phyloP scores from a whole-genome alignment of 2,329 filamentous ascomycete species.

The Aspergillus ibericus region DNA sequence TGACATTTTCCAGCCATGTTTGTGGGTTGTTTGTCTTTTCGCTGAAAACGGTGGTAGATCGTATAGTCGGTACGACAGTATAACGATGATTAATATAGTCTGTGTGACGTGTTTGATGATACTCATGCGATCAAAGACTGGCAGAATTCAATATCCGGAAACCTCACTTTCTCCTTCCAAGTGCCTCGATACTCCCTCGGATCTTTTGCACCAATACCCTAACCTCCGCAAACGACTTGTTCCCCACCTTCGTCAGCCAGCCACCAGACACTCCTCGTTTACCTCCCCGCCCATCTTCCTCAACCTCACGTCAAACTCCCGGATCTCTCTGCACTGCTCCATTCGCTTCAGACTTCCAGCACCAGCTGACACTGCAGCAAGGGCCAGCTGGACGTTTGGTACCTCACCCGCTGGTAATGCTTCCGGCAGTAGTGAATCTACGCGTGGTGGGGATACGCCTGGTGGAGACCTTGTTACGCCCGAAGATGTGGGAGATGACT shows the following conservation, averaged over 20 bases:
- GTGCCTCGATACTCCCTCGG: conserved; percentile 20
- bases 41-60: background rate
- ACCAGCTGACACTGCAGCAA: conserved; percentile 65
- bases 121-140: conserved; percentile 24
- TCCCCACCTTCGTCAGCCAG: conserved; percentile 26
- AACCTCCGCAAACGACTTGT: conserved; percentile 33
- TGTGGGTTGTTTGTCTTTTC: background rate
- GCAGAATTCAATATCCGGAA: conserved; percentile 45
- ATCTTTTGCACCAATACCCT: conserved; percentile 28
- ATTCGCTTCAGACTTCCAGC: conserved; percentile 62
- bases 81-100: background rate
- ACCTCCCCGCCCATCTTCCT: conserved; percentile 32
- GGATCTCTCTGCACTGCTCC: conserved; percentile 61
- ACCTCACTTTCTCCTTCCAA: conserved; percentile 21
- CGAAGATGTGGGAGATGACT: conserved; percentile 78
- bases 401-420: conserved; percentile 75
- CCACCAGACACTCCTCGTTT: conserved; percentile 31
- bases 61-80: background rate
- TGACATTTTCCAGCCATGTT: background rate
- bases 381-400: conserved; percentile 62
- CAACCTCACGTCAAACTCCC: conserved; percentile 62
- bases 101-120: no score
- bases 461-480: conserved; percentile 77
- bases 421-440: conserved; percentile 80
- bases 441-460: conserved; percentile 66